Conservation (phyloP, 257 asterid genomes). For the Solanum rostratum region DNA sequence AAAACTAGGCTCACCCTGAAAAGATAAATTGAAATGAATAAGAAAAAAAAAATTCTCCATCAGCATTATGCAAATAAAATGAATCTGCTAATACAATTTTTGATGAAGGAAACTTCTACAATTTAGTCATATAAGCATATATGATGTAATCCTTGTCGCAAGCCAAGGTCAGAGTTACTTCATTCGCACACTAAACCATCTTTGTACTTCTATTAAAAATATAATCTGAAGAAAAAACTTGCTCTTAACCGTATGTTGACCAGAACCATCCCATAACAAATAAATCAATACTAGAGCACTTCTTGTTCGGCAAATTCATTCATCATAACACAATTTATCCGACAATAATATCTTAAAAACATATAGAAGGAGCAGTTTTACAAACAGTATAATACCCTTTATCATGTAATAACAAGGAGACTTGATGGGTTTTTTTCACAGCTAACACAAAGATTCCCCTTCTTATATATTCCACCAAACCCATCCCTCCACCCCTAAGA, state of each 20-base stretch:
- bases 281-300: not conserved
- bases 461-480: not conserved
- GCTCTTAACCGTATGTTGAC: not conserved
- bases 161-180: not conserved
- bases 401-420: not conserved
- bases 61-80: not conserved
- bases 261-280: not conserved
- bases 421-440: not conserved
- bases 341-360: not conserved
- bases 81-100: not conserved
- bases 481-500: not conserved
- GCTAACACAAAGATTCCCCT: not conserved
- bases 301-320: not conserved
- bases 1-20: slow-evolving; percentile 56
- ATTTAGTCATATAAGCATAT: not conserved
- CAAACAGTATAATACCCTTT: not conserved
- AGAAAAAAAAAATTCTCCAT: not conserved
- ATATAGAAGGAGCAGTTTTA: not conserved
- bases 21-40: not conserved
- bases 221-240: not conserved
- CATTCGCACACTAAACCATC: no score
- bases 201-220: not conserved
- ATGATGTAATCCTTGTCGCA: not conserved
- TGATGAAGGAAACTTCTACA: not conserved
- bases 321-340: not conserved